These are phyloP conservation scores for Trichoderma asperelloides DNA, from an alignment of 495 filamentous ascomycete genomes.

Conservation along the genomic window DNA sequence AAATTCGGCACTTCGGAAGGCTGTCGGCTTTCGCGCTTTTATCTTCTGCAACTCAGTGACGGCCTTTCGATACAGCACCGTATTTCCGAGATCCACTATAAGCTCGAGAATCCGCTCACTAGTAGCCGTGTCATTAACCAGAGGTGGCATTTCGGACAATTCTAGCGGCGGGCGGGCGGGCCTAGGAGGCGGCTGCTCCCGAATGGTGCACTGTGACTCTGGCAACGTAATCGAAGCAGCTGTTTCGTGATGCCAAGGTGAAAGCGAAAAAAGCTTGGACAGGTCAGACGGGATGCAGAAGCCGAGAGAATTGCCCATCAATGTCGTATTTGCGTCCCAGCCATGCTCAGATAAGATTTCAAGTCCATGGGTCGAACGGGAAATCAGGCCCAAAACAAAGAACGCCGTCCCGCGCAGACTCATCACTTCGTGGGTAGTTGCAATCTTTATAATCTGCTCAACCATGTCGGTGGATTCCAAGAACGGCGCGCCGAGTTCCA, in stretches of 20 bases:
- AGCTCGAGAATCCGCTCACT: slow-evolving; percentile 69
- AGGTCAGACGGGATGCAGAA: slow-evolving; percentile 79
- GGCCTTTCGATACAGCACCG: slow-evolving; percentile 71
- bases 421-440: slow-evolving; percentile 76
- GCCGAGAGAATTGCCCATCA: slow-evolving; percentile 72
- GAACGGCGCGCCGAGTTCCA: slow-evolving; percentile 94
- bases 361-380: slow-evolving; percentile 82
- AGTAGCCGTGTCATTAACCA: background rate
- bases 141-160: background rate
- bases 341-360: slow-evolving; percentile 78
- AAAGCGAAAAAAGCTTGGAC: slow-evolving; percentile 58
- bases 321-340: slow-evolving; percentile 86
- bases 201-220: slow-evolving; percentile 35
- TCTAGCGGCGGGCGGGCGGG: slow-evolving; percentile 4
- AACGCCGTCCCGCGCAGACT: slow-evolving; percentile 92
- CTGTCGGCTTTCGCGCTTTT: slow-evolving; percentile 42
- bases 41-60: slow-evolving; percentile 60
- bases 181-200: slow-evolving; percentile 18
- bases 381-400: slow-evolving; percentile 88
- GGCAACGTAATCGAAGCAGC: slow-evolving; percentile 32
- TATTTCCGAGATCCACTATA: slow-evolving; percentile 81
- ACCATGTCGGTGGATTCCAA: slow-evolving; percentile 82
- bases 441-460: slow-evolving; percentile 74
- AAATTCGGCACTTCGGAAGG: slow-evolving; percentile 65
- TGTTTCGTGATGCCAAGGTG: slow-evolving; percentile 38